Evolutionary conservation across 371 early-diverging fungal species (phyloP), one percentile per base, ranked within the genome.

Genomic region (Lichtheimia ornata): DNA sequence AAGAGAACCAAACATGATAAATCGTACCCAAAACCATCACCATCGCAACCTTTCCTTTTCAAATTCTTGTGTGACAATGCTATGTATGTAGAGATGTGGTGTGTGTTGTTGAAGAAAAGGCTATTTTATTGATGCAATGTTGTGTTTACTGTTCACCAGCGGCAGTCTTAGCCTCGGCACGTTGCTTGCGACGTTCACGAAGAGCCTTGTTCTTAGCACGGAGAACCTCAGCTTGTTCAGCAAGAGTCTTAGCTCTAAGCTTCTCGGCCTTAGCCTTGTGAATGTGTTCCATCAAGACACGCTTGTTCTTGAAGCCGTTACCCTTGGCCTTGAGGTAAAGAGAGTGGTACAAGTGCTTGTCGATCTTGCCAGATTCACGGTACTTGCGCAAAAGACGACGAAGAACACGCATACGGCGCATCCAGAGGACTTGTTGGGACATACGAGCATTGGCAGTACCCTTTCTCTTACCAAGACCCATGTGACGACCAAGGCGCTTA

Each of bases 301-400:
- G 96, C 93, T 97, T 97, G 97, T 97, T 99, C 96, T 99, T 99
- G 93, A 99, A 99, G 67, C 96, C 94, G 87, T 98, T 99, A 93
- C 99, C 99, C 96, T 99, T 99, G 70, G 96, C 84, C 90, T 99
- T 98, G 76, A 96, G 81, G 92, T 99, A 99, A 58, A 98, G 90
- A 72, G 79, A 83, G 86, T 95, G 97, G 92, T 99, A 98, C 69
- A 99, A 84, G 89, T 97, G 97, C 82, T 92, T 88, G 90, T 98
- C 95, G 79, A 99, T 97, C 90, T 98, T 97, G 74, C 94, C 95
- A 65, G 92, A 83, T 77, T 95, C 97, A 64, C 99, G 88, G 94
- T 99, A 97, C 87, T 97, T 97, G 89, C 95, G 91, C 66, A 99
- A 89, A 51, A 97, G 87, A 66, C 94, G 93, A 79, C 99, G 94